Evolutionary conservation across 768 basidiomycete genomes (phyloP), one percentile per base, ranked within the genome.

Genomic region (Kwoniella shandongensis): DNA sequence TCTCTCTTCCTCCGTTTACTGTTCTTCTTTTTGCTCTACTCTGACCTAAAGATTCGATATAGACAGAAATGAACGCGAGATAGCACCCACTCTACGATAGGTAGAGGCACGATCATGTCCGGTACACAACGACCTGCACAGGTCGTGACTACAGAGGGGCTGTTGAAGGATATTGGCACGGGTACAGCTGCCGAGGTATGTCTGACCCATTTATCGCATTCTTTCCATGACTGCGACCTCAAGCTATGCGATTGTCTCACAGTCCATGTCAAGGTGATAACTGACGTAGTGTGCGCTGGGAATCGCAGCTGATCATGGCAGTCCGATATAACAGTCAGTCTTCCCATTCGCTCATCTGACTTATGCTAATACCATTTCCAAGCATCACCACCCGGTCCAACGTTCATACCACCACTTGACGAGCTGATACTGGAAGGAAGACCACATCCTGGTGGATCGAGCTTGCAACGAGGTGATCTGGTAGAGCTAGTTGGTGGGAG

Each of bases 341-440:
- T 50, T 22, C 29, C 3, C 26, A 10, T 27, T 20, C 35, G 38
- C 25, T 2, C 5, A 12, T 17, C 59, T 44, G 46, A 26, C n/a
- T 7, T 39, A 10, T 7, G 4, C 29, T 20, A 15, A 30, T 36
- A 8, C 15, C 40, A 12, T 8, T 17, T 32, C 40, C 11, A 44
- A 71, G 66, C 60, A n/a, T 54, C 50, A 15, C 71, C 71, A 4
- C 61, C 58, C n/a, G 71, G 71, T 23, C 68, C 68, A 10, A 61
- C 63, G 3, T 73, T 68, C 50, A 39, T 67, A 11, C 58, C 56
- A 11, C 22, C 52, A 5, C 61, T 73, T 8, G 71, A 73, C 56
- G 46, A 59, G 20, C 40, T 48, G n/a, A 44, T 73, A 12, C 38
- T 61, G 1, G 45, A 54, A 0, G 57, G 60, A 3, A 47, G 69